Percentiles rank a stretch among this genome's conserved stretches.
Conservation (phyloP, 306 rosid genomes). For the Fragaria vesca region DNA sequence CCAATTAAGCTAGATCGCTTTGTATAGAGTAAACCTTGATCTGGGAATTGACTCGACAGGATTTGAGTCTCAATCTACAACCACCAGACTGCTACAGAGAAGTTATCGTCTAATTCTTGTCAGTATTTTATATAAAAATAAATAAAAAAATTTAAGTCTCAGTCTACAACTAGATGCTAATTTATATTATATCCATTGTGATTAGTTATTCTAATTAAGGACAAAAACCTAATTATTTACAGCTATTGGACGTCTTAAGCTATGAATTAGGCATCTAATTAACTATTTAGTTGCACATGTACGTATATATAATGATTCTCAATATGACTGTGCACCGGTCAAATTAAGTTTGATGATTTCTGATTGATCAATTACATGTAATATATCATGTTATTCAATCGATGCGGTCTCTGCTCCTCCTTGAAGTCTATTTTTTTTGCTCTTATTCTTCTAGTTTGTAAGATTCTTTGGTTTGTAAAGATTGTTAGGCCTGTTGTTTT, state of each 20-base stretch:
- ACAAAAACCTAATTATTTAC: not conserved
- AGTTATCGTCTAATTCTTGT: too few relatives aligned
- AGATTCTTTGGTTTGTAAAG: too few relatives aligned
- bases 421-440: too few relatives aligned
- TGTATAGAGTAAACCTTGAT: not conserved
- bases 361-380: not conserved
- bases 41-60: not conserved
- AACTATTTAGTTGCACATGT: not conserved
- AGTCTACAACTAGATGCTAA: not conserved
- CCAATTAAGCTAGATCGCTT: not conserved
- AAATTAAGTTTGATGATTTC: not conserved
- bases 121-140: too few relatives aligned
- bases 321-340: not conserved
- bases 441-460: too few relatives aligned
- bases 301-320: not conserved
- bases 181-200: not conserved
- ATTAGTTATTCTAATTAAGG: not conserved
- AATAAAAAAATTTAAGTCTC: not conserved
- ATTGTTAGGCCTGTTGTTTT: too few relatives aligned
- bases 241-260: not conserved
- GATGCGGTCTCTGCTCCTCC: too few relatives aligned
- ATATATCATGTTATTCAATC: too few relatives aligned
- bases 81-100: too few relatives aligned
- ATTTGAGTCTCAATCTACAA: not conserved
- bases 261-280: not conserved